Evolutionary conservation across 1,284 basidiomycete species (phyloP).

Genomic region (Retiboletus flavoniger): DNA sequence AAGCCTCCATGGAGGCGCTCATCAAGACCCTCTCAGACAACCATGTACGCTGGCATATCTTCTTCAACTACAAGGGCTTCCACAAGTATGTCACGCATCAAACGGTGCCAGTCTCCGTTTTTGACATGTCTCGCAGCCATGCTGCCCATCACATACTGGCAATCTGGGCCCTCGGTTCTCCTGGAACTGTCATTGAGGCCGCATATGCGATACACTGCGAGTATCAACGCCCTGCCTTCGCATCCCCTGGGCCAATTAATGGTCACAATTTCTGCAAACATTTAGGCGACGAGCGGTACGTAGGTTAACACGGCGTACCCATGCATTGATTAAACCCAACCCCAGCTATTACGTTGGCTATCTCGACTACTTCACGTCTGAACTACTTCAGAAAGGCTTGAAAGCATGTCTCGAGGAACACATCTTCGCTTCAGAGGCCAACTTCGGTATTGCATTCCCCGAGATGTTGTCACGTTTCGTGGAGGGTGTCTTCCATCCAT

Average conservation of each 20-base stretch:
- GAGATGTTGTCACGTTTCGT: slow-evolving; percentile 37
- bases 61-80: slow-evolving; percentile 58
- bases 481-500: slow-evolving; percentile 35
- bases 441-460: slow-evolving; percentile 22
- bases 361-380: slow-evolving; percentile 32
- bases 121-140: slow-evolving; percentile 35
- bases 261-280: slow-evolving; percentile 31
- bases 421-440: slow-evolving; percentile 31
- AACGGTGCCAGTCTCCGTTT: neutral
- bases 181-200: slow-evolving; percentile 38
- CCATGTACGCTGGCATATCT: slow-evolving; percentile 56
- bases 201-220: slow-evolving; percentile 37
- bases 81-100: slow-evolving; percentile 48
- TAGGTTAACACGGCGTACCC: neutral
- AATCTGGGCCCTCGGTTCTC: slow-evolving; percentile 43
- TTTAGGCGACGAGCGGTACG: slow-evolving; percentile 31
- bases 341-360: slow-evolving; percentile 38
- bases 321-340: neutral
- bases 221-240: slow-evolving; percentile 38
- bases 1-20: slow-evolving; percentile 46
- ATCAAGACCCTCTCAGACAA: slow-evolving; percentile 53
- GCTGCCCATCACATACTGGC: slow-evolving; percentile 42
- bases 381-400: slow-evolving; percentile 28
- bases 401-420: slow-evolving; percentile 27
- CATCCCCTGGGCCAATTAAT: slow-evolving; percentile 32